Percentiles rank a stretch among this genome's conserved stretches.
Evolutionary conservation across 2,329 filamentous ascomycete species (phyloP).

Genomic region (Calonectria henricotiae): DNA sequence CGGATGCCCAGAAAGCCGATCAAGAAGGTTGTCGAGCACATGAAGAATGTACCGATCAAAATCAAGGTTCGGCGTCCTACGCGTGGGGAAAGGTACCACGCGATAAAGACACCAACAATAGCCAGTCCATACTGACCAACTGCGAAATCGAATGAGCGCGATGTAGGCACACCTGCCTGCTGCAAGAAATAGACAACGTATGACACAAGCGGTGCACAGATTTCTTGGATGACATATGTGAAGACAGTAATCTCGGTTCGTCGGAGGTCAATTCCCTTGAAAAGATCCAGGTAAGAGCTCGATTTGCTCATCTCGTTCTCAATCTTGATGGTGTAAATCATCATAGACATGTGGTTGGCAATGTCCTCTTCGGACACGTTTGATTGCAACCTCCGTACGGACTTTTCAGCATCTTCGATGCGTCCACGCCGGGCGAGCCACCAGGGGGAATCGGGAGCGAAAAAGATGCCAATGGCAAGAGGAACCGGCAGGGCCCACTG

Average conservation of each 20-base stretch:
- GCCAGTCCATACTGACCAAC: slow-evolving; percentile 40
- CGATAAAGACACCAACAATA: slow-evolving; percentile 39
- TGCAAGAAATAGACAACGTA: slow-evolving; percentile 43
- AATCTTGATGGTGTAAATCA: slow-evolving; percentile 40
- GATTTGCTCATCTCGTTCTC: slow-evolving; percentile 37
- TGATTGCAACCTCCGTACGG: slow-evolving; percentile 59
- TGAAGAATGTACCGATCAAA: slow-evolving; percentile 62
- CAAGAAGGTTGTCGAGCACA: slow-evolving; percentile 47
- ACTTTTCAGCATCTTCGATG: slow-evolving; percentile 58
- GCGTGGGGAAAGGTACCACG: slow-evolving; percentile 33
- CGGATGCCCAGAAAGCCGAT: slow-evolving; percentile 72
- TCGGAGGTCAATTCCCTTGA: slow-evolving; percentile 40
- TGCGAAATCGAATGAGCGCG: slow-evolving; percentile 37
- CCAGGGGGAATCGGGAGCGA: slow-evolving; percentile 69
- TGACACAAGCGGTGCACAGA: slow-evolving; percentile 40
- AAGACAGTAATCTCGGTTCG: slow-evolving; percentile 41
- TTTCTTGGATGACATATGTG: slow-evolving; percentile 41
- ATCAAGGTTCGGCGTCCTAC: slow-evolving; percentile 53
- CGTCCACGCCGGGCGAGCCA: slow-evolving; percentile 64
- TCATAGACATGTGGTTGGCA: slow-evolving; percentile 64
- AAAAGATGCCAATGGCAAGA: slow-evolving; percentile 61
- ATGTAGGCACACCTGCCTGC: slow-evolving; percentile 40
- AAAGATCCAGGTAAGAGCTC: slow-evolving; percentile 41
- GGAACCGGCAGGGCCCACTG: slow-evolving; percentile 67
- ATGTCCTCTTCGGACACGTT: slow-evolving; percentile 60